Base-by-base conservation (phyloP, 768 basidiomycete species). In the Coprinopsis strossmayeri region DNA sequence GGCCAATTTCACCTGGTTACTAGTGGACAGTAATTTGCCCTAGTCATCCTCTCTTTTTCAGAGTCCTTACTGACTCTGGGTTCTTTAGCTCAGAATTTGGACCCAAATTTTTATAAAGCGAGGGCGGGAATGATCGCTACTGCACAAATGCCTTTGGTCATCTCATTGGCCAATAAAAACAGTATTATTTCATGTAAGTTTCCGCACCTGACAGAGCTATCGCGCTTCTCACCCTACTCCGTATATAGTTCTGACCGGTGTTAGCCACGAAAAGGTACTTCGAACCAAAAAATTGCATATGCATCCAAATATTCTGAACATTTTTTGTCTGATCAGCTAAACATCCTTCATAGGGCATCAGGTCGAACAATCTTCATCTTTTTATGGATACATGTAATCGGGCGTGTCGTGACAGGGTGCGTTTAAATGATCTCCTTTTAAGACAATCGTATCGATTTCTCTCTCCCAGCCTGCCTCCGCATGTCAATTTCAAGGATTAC, bases 121-220 rank as follows among this genome's bases (percentile, higher is more conserved):
- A 59, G 67, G 27, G 63, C 72, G 9, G 74, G 71, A 1, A 69
- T 70, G 51, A 54, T 74, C 21, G 72, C 71, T 2, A 68, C 72
- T 24, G 68, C 64, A 45, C 74, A 80, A 54, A 63, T 78, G 1
- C 73, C 77, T 5, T 64, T 79, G 46, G 69, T 81, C 38, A 72
- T 79, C 10, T 75, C 73, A 3, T 61, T 81, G 7, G 77, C 76
- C 1, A 74, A 74, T 13, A 81, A 81, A 64, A 81, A 81, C 57
- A 79, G 78, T 54, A 52, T 78, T 37, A 70, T 81, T 38, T 78
- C 77, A 9, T 70, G 77, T 76, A 54, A 57, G 62, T 50, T 21
- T 13, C 18, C 18, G 15, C 42, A 28, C 34, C 26, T 12, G 10
- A 34, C 20, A 38, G 21, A 25, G 21, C 32, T 32, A 18, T 25